These are phyloP conservation scores for Hawksworthiomyces lignivorus DNA, from an alignment of 2,329 filamentous ascomycete species.

Conservation along the genomic window DNA sequence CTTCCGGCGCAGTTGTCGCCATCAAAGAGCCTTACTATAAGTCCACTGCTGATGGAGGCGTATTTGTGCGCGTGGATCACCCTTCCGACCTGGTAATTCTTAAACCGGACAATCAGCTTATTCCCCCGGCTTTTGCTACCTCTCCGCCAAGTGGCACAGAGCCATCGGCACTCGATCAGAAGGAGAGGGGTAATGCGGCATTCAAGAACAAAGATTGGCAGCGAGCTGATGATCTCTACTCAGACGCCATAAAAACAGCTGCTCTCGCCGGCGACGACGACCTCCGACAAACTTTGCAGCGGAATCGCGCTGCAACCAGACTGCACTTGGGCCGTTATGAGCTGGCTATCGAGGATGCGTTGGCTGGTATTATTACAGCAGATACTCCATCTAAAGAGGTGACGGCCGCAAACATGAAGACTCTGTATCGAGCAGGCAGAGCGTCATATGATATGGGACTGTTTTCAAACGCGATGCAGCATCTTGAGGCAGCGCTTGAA, in stretches of 20 bases:
- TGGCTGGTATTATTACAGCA: slow-evolving; percentile 8
- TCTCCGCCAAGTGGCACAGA: no score
- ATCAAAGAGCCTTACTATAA: slow-evolving; percentile 30
- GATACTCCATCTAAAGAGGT: neutral
- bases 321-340: slow-evolving; percentile 3
- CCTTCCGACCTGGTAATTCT: slow-evolving; percentile 25
- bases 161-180: slow-evolving; percentile 3
- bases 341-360: neutral
- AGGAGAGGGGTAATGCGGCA: slow-evolving; percentile 12
- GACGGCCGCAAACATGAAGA: slow-evolving; percentile 5
- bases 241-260: slow-evolving; percentile 9
- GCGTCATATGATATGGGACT: slow-evolving; percentile 10
- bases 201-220: slow-evolving; percentile 1
- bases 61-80: slow-evolving; percentile 27
- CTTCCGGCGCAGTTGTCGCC: slow-evolving; percentile 16
- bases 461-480: slow-evolving; percentile 7
- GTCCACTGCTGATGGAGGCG: slow-evolving; percentile 22
- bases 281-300: neutral
- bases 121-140: slow-evolving; percentile 17
- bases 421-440: slow-evolving; percentile 10
- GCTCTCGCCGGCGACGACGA: neutral
- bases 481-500: slow-evolving; percentile 20
- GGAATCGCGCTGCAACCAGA: neutral
- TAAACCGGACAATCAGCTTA: slow-evolving; percentile 22
- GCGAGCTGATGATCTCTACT: slow-evolving; percentile 1